A percentile compares a stretch with the other conserved stretches of the same genome.
Conservation (phyloP, 768 basidiomycete species). For the Auriculariales sp. region DNA sequence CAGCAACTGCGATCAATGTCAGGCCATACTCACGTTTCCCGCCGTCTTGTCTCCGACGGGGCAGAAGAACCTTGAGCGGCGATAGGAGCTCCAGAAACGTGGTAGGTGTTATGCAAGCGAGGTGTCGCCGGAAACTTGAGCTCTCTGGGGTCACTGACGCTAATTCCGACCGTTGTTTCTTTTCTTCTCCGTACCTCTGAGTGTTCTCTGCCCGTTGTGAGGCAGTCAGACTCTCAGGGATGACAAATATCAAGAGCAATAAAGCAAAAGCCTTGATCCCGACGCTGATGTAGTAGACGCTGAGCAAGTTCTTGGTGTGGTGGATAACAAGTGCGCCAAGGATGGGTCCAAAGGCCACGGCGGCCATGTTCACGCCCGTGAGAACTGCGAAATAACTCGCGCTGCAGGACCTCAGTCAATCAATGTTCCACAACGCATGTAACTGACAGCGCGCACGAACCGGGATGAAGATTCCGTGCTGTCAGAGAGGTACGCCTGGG, state of each 20-base stretch:
- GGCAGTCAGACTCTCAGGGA: background rate
- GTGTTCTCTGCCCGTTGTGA: background rate
- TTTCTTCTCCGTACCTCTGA: background rate
- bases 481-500: background rate
- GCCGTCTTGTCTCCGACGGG: background rate
- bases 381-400: background rate
- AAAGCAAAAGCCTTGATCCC: background rate
- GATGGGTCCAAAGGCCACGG: background rate
- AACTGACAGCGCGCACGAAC: background rate
- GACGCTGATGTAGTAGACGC: background rate
- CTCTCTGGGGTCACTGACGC: background rate
- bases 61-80: background rate
- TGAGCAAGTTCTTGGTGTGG: background rate
- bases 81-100: background rate
- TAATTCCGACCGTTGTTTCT: background rate
- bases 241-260: background rate
- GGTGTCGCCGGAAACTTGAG: background rate
- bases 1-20: background rate
- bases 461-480: background rate
- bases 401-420: background rate
- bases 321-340: background rate
- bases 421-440: background rate
- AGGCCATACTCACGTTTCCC: background rate
- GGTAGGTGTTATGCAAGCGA: background rate
- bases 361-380: background rate